Evolutionary conservation across 2,329 filamentous ascomycete genomes (phyloP), one percentile per base, ranked within the genome.

Genomic region (Ceratocystis cacaofunesta): DNA sequence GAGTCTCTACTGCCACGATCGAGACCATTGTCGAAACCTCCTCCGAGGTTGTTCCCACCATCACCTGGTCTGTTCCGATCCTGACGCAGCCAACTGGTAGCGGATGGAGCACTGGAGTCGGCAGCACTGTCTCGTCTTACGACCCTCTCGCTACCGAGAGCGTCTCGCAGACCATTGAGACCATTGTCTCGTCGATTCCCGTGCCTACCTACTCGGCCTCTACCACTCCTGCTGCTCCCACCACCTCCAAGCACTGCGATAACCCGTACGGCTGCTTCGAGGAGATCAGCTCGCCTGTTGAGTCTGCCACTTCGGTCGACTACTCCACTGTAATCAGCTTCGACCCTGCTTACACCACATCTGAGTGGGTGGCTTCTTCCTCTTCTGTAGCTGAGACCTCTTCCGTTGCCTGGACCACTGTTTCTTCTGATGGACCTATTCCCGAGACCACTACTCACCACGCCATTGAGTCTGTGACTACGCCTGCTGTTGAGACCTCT

Each of bases 211-310:
- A n/a, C 46, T 22, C 62, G 44, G 22, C 50, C 19, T 22, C 52
- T 32, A n/a, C 61, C 41, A n/a, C 43, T 41, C 10, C 36, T 52
- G 25, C 22, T 8, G 10, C 36, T 22, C 22, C 65, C 15, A 44
- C 52, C 41, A 60, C 22, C 30, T 30, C 50, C 50, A 41, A 22
- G 32, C 44, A 25, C 50, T 66, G 65, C 22, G 65, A 66, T 22
- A 66, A 63, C 61, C 65, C 65, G 25, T 66, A 66, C 50, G 65
- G 65, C 22, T 66, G 65, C 61, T 22, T 36, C 17, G 57, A 60
- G 25, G 50, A 63, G 22, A 30, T n/a, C 41, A 55, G 19, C 25
- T 22, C 44, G 17, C 10, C 43, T 17, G 19, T 25, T n/a, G 46
- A 55, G 25, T 30, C 46, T 28, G 22, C 62, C 10, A 55, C 46